Conservation (phyloP, 2,329 filamentous ascomycete species). For the Didymosphaeria variabile region DNA sequence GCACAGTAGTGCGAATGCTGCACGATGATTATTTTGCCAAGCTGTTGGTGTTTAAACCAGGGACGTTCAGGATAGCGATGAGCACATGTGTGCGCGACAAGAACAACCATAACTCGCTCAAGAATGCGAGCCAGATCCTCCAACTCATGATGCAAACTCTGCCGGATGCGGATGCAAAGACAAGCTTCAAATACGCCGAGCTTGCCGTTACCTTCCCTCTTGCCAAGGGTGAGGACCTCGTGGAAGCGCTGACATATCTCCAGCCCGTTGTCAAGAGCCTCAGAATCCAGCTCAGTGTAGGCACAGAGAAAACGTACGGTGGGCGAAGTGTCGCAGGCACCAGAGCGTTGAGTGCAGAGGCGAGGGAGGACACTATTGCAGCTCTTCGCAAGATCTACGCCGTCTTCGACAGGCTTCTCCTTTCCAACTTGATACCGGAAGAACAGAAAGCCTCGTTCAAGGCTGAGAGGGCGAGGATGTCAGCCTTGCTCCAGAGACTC, state of each 20-base stretch:
- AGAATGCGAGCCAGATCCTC: slow-evolving; percentile 71
- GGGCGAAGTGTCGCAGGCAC: slow-evolving; percentile 20
- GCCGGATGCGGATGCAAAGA: slow-evolving; percentile 42
- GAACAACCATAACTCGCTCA: slow-evolving; percentile 74
- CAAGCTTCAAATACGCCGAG: slow-evolving; percentile 41
- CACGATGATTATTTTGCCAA: slow-evolving; percentile 39
- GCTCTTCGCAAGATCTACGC: slow-evolving; percentile 40
- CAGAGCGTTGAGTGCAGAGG: slow-evolving; percentile 24
- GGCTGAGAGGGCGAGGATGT: slow-evolving; percentile 34
- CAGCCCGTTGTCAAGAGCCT: slow-evolving; percentile 37
- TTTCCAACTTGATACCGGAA: slow-evolving; percentile 40
- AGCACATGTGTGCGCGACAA: slow-evolving; percentile 78
- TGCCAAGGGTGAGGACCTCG: slow-evolving; percentile 39
- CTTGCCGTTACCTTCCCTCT: slow-evolving; percentile 39
- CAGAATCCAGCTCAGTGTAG: slow-evolving; percentile 42
- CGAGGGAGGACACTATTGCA: slow-evolving; percentile 36
- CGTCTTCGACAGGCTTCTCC: slow-evolving; percentile 42
- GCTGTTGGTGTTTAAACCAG: slow-evolving; percentile 43
- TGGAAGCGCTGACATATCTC: slow-evolving; percentile 40
- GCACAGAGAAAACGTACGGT: slow-evolving; percentile 19
- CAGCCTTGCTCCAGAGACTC: slow-evolving; percentile 37
- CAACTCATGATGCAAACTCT: slow-evolving; percentile 49
- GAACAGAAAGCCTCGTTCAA: slow-evolving; percentile 40
- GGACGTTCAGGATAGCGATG: slow-evolving; percentile 77
- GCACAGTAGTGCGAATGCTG: slow-evolving; percentile 68